Percentiles rank a stretch among this genome's conserved stretches.
Conservation (phyloP, 2,329 filamentous ascomycete genomes). For the Rasamsonia emersonii region DNA sequence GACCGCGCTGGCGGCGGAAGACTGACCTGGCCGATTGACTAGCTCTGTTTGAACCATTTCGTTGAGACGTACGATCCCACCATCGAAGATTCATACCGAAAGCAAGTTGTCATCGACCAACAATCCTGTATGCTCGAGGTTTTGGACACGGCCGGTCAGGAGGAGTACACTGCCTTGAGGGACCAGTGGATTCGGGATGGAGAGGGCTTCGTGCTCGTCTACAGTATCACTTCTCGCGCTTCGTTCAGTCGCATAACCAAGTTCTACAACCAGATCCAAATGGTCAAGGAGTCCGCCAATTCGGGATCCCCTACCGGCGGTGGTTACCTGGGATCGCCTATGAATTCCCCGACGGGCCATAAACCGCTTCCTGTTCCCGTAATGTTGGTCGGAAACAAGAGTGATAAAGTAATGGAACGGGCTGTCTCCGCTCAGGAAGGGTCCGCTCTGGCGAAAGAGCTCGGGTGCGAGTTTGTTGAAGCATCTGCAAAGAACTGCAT, state of each 20-base stretch:
- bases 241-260: conserved; percentile 92
- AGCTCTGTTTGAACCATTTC: conserved; percentile 96
- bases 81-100: conserved; percentile 61
- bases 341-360: conserved; percentile 34
- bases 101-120: conserved; percentile 74
- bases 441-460: conserved; percentile 77
- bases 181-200: conserved; percentile 99
- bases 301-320: conserved; percentile 47
- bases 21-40: neutral
- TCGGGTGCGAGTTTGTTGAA: conserved; percentile 94
- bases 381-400: conserved; percentile 99
- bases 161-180: conserved; percentile 93
- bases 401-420: conserved; percentile 88
- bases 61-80: conserved; percentile 77
- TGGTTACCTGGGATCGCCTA: conserved; percentile 42
- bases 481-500: conserved; percentile 96
- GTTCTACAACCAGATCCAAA: conserved; percentile 93
- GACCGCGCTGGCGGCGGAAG: neutral
- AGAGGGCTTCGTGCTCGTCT: conserved; percentile 94
- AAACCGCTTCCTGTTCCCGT: conserved; percentile 68
- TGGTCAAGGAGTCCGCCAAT: conserved; percentile 78
- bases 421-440: conserved; percentile 97
- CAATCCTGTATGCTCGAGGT: conserved; percentile 93
- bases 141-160: conserved; percentile 92
- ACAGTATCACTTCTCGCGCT: conserved; percentile 94